Percentiles rank a stretch among this genome's conserved stretches.
phyloP scores from a whole-genome alignment of 306 rosid species.

The Benincasa hispida region DNA sequence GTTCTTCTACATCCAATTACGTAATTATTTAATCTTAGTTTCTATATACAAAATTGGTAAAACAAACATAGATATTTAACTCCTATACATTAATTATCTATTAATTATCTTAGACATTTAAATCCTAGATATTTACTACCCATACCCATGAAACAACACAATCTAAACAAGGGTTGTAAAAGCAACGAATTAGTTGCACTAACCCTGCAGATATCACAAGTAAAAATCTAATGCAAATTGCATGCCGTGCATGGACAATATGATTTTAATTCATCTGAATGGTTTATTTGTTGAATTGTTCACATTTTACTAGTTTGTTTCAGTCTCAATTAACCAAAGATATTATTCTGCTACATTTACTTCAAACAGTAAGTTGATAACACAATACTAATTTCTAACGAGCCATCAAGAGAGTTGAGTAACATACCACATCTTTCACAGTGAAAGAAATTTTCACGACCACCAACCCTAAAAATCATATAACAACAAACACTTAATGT shows the following conservation, averaged over 20 bases:
- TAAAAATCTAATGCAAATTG: not conserved
- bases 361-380: not conserved
- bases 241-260: not conserved
- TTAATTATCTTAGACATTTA: too few species aligned
- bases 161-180: too few species aligned
- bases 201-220: not conserved
- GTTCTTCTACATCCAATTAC: too few species aligned
- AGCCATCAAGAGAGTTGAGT: slow-evolving; percentile 1
- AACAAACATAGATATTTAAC: too few species aligned
- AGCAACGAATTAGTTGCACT: not conserved
- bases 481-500: not conserved
- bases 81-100: too few species aligned
- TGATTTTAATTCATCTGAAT: not conserved
- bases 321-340: not conserved
- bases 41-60: too few species aligned
- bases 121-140: too few species aligned
- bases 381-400: not conserved
- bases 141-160: too few species aligned
- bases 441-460: slow-evolving; percentile 48
- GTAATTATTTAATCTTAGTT: too few species aligned
- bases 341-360: not conserved
- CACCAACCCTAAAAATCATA: slow-evolving; percentile 37
- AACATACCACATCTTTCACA: slow-evolving; percentile 51
- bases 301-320: not conserved
- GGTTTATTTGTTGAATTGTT: not conserved